Evolutionary conservation across 2,329 filamentous ascomycete genomes (phyloP), one percentile per base, ranked within the genome.

Genomic region (Sarocladium oryzae): DNA sequence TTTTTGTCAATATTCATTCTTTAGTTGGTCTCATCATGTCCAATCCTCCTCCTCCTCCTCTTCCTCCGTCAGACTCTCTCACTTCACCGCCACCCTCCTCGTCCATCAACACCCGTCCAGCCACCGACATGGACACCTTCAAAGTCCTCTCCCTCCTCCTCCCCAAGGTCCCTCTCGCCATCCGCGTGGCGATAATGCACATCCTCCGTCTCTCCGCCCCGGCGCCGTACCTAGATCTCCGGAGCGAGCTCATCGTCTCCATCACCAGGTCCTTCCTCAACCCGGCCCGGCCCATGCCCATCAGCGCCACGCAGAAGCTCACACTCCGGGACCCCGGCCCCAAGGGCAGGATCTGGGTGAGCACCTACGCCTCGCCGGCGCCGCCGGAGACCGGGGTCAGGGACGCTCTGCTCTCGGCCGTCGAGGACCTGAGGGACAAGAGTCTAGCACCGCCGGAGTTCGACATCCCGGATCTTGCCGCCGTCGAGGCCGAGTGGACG

Each of bases 261-360:
- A 70, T 93, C 15, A 65, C 96, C n/a, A 84, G 88, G 18, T 79
- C 79, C 0, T 72, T 89, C 51, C 64, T 89, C 21, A 56, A 66
- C 13, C 68, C 71, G 2, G 65, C 68, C 2, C 69, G 67, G 15
- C 72, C 75, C 0, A 63, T 59, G 10, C 73, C 81, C 23, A 68
- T 95, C 21, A 72, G 77, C 1, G 76, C 81, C 54, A 69, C 78
- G 6, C 92, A 96, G 66, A 71, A 69, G 37, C 59, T 79, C n/a
- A 78, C 80, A 1, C 69, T 79, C 40, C 79, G 74, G 52, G 85
- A 87, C 51, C 78, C 78, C 0, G 82, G 81, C 0, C 73, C 95
- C 61, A 90, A 88, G 63, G 89, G 89, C 3, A 80, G 79, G 40
- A 82, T 93, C 56, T 96, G 91, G 91, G 76, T 95, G 21, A 85